Evolutionary conservation across 208 protist species (phyloP).

Genomic region (Acanthamoeba healyi): DNA sequence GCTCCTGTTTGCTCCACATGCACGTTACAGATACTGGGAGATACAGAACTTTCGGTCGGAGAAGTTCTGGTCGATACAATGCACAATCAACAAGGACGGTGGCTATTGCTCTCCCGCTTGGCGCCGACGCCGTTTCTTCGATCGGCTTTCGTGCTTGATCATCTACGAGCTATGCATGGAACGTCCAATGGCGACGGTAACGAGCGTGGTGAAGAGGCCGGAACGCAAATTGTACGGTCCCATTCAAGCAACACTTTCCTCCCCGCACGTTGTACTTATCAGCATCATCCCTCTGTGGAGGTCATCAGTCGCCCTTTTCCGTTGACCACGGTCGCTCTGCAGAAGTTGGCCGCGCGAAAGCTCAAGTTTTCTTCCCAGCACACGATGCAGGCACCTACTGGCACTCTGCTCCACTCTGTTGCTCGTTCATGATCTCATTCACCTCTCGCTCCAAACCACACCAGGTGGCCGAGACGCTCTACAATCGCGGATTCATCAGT

Average conservation of each 20-base stretch:
- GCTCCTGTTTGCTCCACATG: background rate
- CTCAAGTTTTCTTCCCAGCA: slow-evolving; percentile 95
- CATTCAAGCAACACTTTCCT: background rate
- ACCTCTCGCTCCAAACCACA: too few relatives aligned
- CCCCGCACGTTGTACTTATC: background rate
- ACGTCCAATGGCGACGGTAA: slow-evolving; percentile 85
- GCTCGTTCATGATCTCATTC: too few relatives aligned
- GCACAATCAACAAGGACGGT: background rate
- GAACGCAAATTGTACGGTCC: slow-evolving; percentile 80
- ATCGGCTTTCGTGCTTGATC: slow-evolving; percentile 81
- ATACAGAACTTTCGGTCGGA: slow-evolving; percentile 84
- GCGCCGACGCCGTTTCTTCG: slow-evolving; percentile 91
- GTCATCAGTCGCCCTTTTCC: slow-evolving; percentile 92
- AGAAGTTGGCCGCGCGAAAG: slow-evolving; percentile 96
- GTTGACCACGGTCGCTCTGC: slow-evolving; percentile 98
- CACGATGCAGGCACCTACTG: slow-evolving; percentile 94
- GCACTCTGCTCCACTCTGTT: background rate
- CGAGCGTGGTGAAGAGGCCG: slow-evolving; percentile 74
- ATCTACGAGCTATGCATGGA: slow-evolving; percentile 90
- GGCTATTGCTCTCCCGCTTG: slow-evolving; percentile 79
- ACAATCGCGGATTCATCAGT: slow-evolving; percentile 97
- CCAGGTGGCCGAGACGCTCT: slow-evolving; percentile 93
- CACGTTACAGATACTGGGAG: slow-evolving; percentile 16
- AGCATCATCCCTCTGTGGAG: background rate
- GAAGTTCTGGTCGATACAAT: slow-evolving; percentile 42